phyloP scores from a whole-genome alignment of 106 monocot species.

The Platanthera zijinensis region DNA sequence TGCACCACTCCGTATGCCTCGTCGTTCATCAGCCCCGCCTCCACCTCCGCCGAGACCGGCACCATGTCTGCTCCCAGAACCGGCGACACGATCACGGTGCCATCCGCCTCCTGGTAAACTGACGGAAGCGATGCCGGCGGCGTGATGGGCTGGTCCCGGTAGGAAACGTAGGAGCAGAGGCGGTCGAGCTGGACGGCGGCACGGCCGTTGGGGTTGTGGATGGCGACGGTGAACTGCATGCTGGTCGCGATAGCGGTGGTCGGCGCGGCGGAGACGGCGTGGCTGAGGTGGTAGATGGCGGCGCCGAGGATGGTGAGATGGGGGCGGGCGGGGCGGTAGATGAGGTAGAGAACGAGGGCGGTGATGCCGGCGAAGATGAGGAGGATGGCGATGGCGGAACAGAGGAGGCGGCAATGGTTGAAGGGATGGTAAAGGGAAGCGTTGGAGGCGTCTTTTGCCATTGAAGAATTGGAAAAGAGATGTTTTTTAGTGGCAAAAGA shows the following conservation, averaged over 20 bases:
- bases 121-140: conserved; percentile 42
- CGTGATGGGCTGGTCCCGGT: conserved; percentile 60
- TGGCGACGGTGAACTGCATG: conserved; percentile 62
- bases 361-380: conserved; percentile 27
- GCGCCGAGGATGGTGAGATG: conserved; percentile 44
- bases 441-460: not conserved
- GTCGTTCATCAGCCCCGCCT: conserved; percentile 41
- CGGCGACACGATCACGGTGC: conserved; percentile 51
- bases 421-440: not conserved
- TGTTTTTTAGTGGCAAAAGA: not conserved
- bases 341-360: conserved; percentile 42
- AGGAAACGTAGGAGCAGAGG: conserved; percentile 38
- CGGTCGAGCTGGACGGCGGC: conserved; percentile 45
- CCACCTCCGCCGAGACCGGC: conserved; percentile 49
- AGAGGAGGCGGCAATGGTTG: conserved; percentile 23
- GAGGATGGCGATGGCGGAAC: conserved; percentile 26
- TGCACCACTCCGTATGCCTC: conserved; percentile 51
- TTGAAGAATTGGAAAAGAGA: not conserved
- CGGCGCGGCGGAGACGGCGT: conserved; percentile 21
- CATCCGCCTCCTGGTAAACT: conserved; percentile 33
- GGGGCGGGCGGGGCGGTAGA: conserved; percentile 61
- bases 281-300: conserved; percentile 45
- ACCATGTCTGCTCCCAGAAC: conserved; percentile 39
- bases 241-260: conserved; percentile 36
- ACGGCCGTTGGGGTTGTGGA: conserved; percentile 54